phyloP scores from a whole-genome alignment of 2,329 filamentous ascomycete species.

The Pyrenochaeta sp. region DNA sequence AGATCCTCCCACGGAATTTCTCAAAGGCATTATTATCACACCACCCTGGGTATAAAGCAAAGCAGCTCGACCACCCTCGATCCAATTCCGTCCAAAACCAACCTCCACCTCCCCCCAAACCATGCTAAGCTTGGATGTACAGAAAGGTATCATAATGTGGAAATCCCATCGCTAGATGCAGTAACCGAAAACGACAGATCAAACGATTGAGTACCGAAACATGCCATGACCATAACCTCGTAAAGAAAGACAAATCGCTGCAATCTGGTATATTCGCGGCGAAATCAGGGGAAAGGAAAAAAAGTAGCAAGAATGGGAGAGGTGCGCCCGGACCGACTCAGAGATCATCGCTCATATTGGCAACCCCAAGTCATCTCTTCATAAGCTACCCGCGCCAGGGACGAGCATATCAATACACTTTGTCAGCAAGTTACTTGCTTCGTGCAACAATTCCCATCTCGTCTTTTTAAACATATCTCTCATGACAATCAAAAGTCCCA shows the following conservation, averaged over 20 bases:
- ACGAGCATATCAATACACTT: constrained; percentile 77
- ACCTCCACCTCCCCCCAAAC: constrained; percentile 1
- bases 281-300: not conserved
- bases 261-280: constrained; percentile 7
- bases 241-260: constrained; percentile 10
- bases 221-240: constrained; percentile 17
- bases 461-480: constrained; percentile 82
- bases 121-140: constrained; percentile 3
- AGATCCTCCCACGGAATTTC: not conserved
- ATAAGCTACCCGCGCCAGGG: constrained; percentile 30
- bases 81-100: too few species aligned
- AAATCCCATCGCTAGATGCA: constrained; percentile 22
- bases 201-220: not conserved
- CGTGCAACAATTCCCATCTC: constrained; percentile 89
- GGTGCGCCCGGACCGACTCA: not conserved
- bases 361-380: not conserved
- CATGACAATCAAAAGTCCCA: constrained; percentile 82
- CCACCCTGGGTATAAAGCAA: constrained; percentile 23
- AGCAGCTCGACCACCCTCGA: constrained; percentile 9
- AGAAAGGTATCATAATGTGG: constrained; percentile 13
- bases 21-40: constrained; percentile 4
- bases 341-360: not conserved
- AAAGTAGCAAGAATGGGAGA: not conserved
- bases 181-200: constrained; percentile 8
- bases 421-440: constrained; percentile 80